Base-by-base conservation (phyloP, 2,329 filamentous ascomycete species). In the Xylaria sp. region DNA sequence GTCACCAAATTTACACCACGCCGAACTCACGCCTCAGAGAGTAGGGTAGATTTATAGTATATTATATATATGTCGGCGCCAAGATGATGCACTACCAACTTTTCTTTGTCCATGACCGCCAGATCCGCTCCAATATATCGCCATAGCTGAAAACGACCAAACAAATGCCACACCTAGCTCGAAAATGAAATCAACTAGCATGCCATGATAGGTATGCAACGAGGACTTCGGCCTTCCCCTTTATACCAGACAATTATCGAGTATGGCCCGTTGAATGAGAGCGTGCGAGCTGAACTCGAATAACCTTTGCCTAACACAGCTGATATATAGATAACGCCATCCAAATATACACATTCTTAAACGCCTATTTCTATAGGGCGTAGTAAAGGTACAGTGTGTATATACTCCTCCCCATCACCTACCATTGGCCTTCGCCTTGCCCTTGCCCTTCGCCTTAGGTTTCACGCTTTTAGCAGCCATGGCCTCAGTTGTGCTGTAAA, bases 401-500 rank as follows among this genome's bases (percentile, higher is more conserved):
- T 30, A 36, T 57, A 36, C 21, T 45, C 24, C 42, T 53, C 27
- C 30, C 9, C 32, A 51, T 69, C 34, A 69, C 27, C 53, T 62
- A 50, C 74, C 75, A 36, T 73, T 73, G 1, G 57, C 65, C 54
- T 75, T 75, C 3, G 48, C 72, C 27, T 77, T 76, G 8, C 71
- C 73, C 56, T 76, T 75, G 2, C 64, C 73, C 21, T 73, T 74
- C 8, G 68, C 73, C 24, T 73, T 74, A 8, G 68, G 68, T 54
- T 76, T 75, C 0, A 53, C 76, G 64, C 61, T 75, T 68, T 77
- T 77, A 0, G 76, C 73, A 62, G 73, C 73, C 2, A 67, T 72
- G 17, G 83, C 75, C 58, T 84, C 83, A 2, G 77, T 70, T 65
- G 79, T 78, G 12, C 83, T 78, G 73, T 88, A 89, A 66, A 84